Conservation (phyloP, 2,329 filamentous ascomycete species). For the Exserohilum rostratum region DNA sequence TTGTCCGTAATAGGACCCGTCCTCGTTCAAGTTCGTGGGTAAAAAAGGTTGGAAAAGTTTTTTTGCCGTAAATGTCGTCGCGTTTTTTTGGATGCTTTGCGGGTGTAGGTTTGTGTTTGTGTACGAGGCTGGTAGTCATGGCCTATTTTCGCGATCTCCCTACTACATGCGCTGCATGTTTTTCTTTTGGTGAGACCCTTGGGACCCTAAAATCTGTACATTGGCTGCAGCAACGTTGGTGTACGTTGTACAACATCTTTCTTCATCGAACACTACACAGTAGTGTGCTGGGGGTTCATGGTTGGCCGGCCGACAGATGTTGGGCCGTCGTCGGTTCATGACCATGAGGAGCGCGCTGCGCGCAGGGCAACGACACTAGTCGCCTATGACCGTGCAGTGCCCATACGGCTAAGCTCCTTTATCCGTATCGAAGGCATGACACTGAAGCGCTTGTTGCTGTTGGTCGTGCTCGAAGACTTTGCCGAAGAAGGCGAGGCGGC, state of each 20-base stretch:
- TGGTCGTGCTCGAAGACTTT: slow-evolving; percentile 34
- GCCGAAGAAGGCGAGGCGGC: slow-evolving; percentile 45
- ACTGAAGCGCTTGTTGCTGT: slow-evolving; percentile 42
- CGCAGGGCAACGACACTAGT: not conserved
- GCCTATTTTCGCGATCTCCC: not conserved
- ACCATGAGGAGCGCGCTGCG: not conserved
- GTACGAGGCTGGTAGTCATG: not conserved
- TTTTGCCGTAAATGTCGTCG: slow-evolving; percentile 15
- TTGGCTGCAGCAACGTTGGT: too few relatives aligned
- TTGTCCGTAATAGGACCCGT: too few relatives aligned
- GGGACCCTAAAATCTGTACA: too few relatives aligned
- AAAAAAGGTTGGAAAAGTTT: not conserved
- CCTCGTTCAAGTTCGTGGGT: slow-evolving; percentile 2
- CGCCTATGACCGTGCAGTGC: slow-evolving; percentile 33
- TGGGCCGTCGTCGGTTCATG: not conserved
- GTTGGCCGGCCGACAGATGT: not conserved
- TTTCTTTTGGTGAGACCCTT: not conserved
- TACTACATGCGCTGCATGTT: not conserved
- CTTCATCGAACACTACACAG: not conserved
- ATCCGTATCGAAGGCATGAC: slow-evolving; percentile 43
- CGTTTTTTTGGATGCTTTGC: not conserved
- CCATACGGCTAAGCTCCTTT: slow-evolving; percentile 38
- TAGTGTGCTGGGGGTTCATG: not conserved
- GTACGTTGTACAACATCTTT: not conserved
- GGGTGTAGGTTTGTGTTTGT: not conserved